Evolutionary conservation across 345 rosid species (phyloP), one percentile per base, ranked within the genome.

Genomic region (Durio zibethinus): DNA sequence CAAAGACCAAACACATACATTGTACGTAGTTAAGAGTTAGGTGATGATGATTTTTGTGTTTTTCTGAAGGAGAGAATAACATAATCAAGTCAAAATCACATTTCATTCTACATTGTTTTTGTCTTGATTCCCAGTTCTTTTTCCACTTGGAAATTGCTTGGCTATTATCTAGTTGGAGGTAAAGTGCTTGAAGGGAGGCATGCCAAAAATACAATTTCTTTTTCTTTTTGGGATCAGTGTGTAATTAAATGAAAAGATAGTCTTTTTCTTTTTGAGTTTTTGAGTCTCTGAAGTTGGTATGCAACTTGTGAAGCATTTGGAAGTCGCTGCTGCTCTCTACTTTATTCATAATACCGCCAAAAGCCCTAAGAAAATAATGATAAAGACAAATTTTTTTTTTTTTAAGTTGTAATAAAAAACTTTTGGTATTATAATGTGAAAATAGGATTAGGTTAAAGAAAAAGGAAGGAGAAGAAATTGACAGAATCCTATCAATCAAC

Each of bases 71-170:
- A 59, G 67, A 59, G 40, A 40, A 70, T 23, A 27, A 76, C 78
- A 48, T 61, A 29, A 59, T 64, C 57, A 59, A n/a, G n/a, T 79
- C 80, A 33, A 38, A 40, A 76, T 71, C 36, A 73, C 7, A 69
- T 50, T 81, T 79, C 79, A 62, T 62, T 76, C 82, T 36, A 81
- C 64, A 47, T 18, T 15, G 15, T 35, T 54, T 43, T 56, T 33
- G 61, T 65, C 36, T 60, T 29, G 36, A 60, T 60, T 5, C 64
- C 63, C 64, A 12, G 2, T 20, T 65, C 4, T 40, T 42, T 42
- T 12, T 54, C 63, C 76, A 35, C 31, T 53, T 54, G 76, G 35
- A 23, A 68, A 10, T 40, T 66, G 53, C 12, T 67, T 23, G 11
- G 18, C 12, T 67, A 42, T 67, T 25, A 67, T 40, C 9, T 23